phyloP scores from a whole-genome alignment of 495 filamentous ascomycete genomes.

The Penicillium chermesinum region DNA sequence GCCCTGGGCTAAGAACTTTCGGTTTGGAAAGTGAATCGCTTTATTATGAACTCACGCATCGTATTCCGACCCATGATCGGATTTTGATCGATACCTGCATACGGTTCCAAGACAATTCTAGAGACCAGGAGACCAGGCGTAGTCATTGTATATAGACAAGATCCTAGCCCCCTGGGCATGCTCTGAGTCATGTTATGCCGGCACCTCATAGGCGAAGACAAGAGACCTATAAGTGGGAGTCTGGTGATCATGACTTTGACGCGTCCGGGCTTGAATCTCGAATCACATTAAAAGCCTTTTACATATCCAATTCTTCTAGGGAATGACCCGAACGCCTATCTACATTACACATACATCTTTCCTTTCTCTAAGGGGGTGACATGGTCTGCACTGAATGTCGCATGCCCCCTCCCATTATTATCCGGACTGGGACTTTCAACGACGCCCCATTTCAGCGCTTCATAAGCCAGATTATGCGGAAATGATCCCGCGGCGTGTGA shows the following conservation, averaged over 20 bases:
- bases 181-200: too few species aligned
- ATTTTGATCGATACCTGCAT: too few species aligned
- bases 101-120: too few species aligned
- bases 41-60: not conserved
- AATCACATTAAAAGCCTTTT: too few species aligned
- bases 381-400: not conserved
- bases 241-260: too few species aligned
- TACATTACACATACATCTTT: not conserved
- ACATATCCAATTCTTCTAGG: too few species aligned
- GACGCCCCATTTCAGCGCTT: not conserved
- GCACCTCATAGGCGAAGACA: too few species aligned
- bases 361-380: not conserved
- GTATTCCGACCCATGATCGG: too few species aligned
- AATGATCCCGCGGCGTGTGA: not conserved
- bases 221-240: too few species aligned
- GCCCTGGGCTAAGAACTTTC: conserved; percentile 31
- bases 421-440: not conserved
- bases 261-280: too few species aligned
- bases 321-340: too few species aligned
- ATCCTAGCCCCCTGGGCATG: too few species aligned
- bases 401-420: not conserved
- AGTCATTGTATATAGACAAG: not conserved
- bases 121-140: not conserved
- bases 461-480: not conserved
- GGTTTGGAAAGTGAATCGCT: not conserved